A percentile compares a stretch with the other conserved stretches of the same genome.
Evolutionary conservation across 192 early-diverging fungal genomes (phyloP).

Genomic region (Gonapodya sp.): DNA sequence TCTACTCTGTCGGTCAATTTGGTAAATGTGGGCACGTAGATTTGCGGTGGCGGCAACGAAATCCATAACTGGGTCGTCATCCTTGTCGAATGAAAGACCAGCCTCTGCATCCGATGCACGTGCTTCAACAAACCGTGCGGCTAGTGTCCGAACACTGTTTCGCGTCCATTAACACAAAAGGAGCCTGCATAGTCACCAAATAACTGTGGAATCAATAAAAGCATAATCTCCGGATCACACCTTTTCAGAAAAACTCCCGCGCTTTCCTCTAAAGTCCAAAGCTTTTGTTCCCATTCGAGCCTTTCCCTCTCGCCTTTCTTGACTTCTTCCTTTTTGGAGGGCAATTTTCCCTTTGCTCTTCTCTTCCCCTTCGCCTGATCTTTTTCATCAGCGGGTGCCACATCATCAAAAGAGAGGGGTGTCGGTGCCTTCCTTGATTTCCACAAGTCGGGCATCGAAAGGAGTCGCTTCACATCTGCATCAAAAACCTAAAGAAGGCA

Average conservation of each 20-base stretch:
- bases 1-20: conserved; percentile 63
- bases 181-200: conserved; percentile 7
- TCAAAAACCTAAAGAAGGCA: conserved; percentile 65
- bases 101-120: conserved; percentile 37
- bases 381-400: conserved; percentile 12
- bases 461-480: conserved; percentile 66
- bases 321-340: not conserved
- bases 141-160: conserved; percentile 40
- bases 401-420: conserved; percentile 43
- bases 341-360: conserved; percentile 10
- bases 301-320: not conserved
- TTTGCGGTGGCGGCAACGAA: conserved; percentile 94
- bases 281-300: conserved; percentile 53
- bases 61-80: conserved; percentile 78
- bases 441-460: conserved; percentile 87
- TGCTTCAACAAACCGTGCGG: conserved; percentile 30
- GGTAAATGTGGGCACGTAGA: conserved; percentile 72
- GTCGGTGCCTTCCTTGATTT: conserved; percentile 56
- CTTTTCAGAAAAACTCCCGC: conserved; percentile 62
- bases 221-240: conserved; percentile 30
- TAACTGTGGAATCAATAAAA: too few species aligned
- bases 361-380: conserved; percentile 5
- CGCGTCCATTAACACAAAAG: too few species aligned
- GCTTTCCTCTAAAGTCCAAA: conserved; percentile 63
- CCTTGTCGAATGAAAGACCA: conserved; percentile 82